Percentiles rank a stretch among this genome's conserved stretches.
Evolutionary conservation across 331 rosid genomes (phyloP).

Genomic region (Saraca asoca): DNA sequence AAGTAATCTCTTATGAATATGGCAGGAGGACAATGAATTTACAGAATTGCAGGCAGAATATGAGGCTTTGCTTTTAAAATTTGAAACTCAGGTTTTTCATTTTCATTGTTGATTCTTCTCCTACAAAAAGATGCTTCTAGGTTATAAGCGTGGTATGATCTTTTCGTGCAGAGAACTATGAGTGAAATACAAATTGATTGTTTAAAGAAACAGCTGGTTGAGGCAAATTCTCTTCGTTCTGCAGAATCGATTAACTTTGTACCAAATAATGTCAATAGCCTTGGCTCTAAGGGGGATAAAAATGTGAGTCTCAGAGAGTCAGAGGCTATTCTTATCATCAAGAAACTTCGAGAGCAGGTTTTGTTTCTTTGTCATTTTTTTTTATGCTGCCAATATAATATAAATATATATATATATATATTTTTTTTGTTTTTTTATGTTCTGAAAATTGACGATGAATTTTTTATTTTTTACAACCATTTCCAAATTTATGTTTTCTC

Average conservation of each 20-base stretch:
- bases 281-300: constrained; percentile 49
- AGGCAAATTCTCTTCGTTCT: constrained; percentile 41
- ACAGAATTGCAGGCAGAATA: constrained; percentile 61
- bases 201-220: constrained; percentile 57
- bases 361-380: constrained; percentile 19
- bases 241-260: constrained; percentile 36
- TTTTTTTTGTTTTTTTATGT: neutral
- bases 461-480: neutral
- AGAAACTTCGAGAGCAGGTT: constrained; percentile 91
- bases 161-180: constrained; percentile 62
- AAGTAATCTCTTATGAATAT: constrained; percentile 39
- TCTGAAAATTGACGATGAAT: neutral
- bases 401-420: no score
- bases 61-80: constrained; percentile 65
- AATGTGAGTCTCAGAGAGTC: constrained; percentile 52
- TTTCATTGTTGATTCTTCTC: constrained; percentile 14
- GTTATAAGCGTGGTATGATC: constrained; percentile 16
- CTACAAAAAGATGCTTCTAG: constrained; percentile 7
- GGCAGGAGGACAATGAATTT: constrained; percentile 64
- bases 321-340: constrained; percentile 75
- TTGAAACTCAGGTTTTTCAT: constrained; percentile 62
- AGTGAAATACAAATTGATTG: constrained; percentile 70
- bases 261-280: constrained; percentile 33
- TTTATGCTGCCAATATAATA: no score
- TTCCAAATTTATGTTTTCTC: constrained; percentile 32